phyloP scores from a whole-genome alignment of 768 basidiomycete genomes.

The Mycena vulgaris region DNA sequence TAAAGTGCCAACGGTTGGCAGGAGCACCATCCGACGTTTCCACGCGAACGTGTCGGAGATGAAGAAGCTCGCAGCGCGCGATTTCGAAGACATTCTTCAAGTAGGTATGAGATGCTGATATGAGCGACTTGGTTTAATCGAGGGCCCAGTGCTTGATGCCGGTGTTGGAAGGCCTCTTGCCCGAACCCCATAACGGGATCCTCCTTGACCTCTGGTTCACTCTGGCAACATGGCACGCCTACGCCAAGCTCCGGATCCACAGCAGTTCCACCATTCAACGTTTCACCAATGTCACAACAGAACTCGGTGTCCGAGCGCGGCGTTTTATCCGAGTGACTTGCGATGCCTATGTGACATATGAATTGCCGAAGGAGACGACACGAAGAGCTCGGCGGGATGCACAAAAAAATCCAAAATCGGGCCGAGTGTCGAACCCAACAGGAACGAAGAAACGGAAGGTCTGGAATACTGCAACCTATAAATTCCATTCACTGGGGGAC shows the following conservation, averaged over 20 bases:
- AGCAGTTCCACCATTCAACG: slow-evolving; percentile 10
- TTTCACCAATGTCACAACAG: not conserved
- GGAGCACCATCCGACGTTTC: slow-evolving; percentile 54
- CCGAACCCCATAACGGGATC: slow-evolving; percentile 43
- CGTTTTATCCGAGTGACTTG: not conserved
- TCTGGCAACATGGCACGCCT: slow-evolving; percentile 54
- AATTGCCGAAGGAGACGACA: not conserved
- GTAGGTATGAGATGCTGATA: slow-evolving; percentile 38
- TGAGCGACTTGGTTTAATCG: slow-evolving; percentile 22
- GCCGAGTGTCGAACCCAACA: not conserved
- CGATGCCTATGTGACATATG: not conserved
- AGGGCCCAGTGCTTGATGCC: not conserved
- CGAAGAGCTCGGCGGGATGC: not conserved
- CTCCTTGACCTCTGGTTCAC: slow-evolving; percentile 48
- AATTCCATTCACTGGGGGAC: slow-evolving; percentile 43
- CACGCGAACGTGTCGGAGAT: slow-evolving; percentile 51
- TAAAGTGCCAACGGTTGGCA: slow-evolving; percentile 46
- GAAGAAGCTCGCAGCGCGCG: slow-evolving; percentile 53
- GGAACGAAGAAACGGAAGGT: not conserved
- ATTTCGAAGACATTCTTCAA: slow-evolving; percentile 63
- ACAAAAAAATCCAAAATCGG: not conserved
- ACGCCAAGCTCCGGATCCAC: slow-evolving; percentile 55
- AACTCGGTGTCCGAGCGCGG: not conserved
- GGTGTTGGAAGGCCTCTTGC: slow-evolving; percentile 51
- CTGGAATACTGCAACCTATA: slow-evolving; percentile 41